phyloP scores from a whole-genome alignment of 441 rosid species.

The Populus hybrid region DNA sequence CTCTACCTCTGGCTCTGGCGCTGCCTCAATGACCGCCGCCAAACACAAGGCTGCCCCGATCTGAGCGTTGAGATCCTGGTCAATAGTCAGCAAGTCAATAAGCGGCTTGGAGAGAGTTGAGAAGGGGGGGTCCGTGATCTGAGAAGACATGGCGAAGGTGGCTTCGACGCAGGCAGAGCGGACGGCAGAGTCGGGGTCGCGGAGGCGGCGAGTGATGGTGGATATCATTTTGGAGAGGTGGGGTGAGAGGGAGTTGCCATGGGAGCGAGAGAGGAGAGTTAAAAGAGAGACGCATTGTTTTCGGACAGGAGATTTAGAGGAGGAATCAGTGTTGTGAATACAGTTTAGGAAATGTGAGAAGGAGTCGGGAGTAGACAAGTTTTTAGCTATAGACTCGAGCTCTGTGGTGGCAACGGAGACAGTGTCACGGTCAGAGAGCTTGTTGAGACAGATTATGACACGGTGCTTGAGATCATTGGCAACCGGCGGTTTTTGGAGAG shows the following conservation, averaged over 20 bases:
- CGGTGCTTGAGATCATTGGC: conserved; percentile 61
- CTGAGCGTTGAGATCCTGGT: conserved; percentile 73
- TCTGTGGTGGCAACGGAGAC: conserved; percentile 62
- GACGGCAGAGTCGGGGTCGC: conserved; percentile 86
- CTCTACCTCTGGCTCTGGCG: conserved; percentile 74
- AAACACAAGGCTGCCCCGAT: conserved; percentile 85
- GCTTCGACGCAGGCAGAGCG: conserved; percentile 84
- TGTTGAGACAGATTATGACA: conserved; percentile 73
- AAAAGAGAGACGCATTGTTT: conserved; percentile 70
- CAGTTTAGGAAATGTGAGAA: conserved; percentile 71
- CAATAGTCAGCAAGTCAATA: conserved; percentile 58
- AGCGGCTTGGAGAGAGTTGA: conserved; percentile 64
- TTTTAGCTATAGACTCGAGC: conserved; percentile 73
- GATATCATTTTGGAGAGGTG: conserved; percentile 74
- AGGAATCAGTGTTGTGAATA: conserved; percentile 69
- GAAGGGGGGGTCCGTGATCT: conserved; percentile 60
- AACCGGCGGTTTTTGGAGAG: conserved; percentile 14
- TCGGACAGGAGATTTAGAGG: conserved; percentile 75
- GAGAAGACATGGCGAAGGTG: conserved; percentile 56
- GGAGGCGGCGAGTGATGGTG: conserved; percentile 69
- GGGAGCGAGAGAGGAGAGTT: conserved; percentile 60
- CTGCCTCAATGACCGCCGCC: conserved; percentile 75
- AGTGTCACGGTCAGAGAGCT: conserved; percentile 95
- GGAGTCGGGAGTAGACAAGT: conserved; percentile 49
- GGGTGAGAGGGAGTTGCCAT: conserved; percentile 70